phyloP scores from a whole-genome alignment of 306 rosid genomes.

The Castanopsis chinensis region DNA sequence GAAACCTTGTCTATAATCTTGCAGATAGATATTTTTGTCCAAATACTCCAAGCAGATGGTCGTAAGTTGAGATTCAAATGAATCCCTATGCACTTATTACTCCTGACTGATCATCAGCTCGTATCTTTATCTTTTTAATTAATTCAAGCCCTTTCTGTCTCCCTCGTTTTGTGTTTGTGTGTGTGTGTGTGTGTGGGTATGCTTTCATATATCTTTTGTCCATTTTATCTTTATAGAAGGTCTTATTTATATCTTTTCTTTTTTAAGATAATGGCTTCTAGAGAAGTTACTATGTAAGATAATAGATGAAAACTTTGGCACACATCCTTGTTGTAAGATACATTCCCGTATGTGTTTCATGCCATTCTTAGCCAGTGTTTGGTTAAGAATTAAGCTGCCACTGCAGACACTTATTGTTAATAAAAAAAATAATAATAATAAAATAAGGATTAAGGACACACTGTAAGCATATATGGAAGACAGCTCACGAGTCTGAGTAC shows the following conservation, averaged over 20 bases:
- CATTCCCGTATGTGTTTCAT: background rate
- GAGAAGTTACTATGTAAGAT: background rate
- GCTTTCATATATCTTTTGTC: no score
- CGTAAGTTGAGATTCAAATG: slow-evolving; percentile 40
- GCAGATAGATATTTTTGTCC: slow-evolving; percentile 91
- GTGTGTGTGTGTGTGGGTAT: no score
- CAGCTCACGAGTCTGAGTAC: background rate
- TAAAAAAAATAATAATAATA: no score
- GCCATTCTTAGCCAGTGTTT: no score
- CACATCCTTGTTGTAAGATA: background rate
- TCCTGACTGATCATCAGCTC: background rate
- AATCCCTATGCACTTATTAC: background rate
- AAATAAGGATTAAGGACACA: no score
- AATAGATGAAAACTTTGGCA: background rate
- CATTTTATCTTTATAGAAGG: background rate
- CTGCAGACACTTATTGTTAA: no score
- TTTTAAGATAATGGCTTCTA: background rate
- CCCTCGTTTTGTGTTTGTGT: background rate
- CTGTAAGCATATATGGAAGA: background rate
- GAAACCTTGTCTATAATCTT: slow-evolving; percentile 18
- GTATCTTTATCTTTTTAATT: background rate
- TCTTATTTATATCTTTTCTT: background rate
- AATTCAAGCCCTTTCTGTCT: background rate
- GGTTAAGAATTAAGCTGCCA: no score
- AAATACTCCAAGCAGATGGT: slow-evolving; percentile 97